phyloP scores from a whole-genome alignment of 306 rosid species.

The Rosa lucieae region DNA sequence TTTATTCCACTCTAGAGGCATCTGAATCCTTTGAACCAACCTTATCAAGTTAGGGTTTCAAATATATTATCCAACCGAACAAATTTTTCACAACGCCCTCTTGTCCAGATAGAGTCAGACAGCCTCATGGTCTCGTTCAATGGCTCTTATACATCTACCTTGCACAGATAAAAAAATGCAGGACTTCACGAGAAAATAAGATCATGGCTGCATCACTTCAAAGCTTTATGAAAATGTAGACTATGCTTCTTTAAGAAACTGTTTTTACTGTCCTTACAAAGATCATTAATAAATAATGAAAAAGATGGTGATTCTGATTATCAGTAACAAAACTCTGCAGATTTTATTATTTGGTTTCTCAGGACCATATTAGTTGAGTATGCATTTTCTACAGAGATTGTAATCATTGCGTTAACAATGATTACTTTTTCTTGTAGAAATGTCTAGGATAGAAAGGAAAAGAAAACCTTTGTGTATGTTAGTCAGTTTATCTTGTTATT shows the following conservation, averaged over 20 bases:
- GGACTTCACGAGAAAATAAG: background rate
- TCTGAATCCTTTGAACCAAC: background rate
- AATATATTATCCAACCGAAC: background rate
- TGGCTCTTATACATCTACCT: background rate
- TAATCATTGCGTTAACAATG: background rate
- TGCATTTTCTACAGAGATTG: background rate
- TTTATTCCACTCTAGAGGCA: background rate
- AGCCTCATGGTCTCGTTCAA: background rate
- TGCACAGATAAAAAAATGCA: background rate
- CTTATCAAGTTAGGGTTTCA: background rate
- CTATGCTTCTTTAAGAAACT: background rate
- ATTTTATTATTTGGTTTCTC: background rate
- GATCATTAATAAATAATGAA: background rate
- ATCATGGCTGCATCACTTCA: background rate
- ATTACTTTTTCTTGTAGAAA: background rate
- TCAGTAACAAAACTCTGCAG: background rate
- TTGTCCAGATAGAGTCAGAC: background rate
- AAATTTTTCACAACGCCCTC: background rate
- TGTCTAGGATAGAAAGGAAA: background rate
- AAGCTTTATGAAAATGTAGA: background rate
- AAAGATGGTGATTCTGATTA: background rate
- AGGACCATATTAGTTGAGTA: background rate
- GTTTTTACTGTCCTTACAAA: background rate
- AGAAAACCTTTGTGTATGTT: conserved; percentile 3
- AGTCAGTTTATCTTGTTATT: conserved; percentile 1